Percentiles rank a stretch among this genome's conserved stretches.
Conservation (phyloP, 768 basidiomycete species). For the Mycena indigotica region DNA sequence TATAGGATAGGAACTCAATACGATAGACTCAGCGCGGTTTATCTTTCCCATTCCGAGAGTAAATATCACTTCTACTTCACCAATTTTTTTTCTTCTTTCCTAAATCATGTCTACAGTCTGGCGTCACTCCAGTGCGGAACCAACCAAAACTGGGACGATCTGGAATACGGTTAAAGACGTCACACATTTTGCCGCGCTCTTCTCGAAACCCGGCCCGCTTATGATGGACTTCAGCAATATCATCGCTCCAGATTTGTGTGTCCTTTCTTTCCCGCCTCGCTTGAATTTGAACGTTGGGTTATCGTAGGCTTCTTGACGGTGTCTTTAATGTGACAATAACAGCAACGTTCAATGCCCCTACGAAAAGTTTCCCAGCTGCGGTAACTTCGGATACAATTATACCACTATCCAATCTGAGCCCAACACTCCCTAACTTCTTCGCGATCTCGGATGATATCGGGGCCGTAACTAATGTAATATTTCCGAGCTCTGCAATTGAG, state of each 20-base stretch:
- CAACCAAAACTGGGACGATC: slow-evolving; percentile 57
- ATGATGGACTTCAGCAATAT: slow-evolving; percentile 65
- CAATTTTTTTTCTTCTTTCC: neutral
- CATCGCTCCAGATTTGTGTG: slow-evolving; percentile 42
- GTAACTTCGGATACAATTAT: slow-evolving; percentile 54
- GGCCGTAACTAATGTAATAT: slow-evolving; percentile 44
- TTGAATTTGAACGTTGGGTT: neutral
- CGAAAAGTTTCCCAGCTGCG: slow-evolving; percentile 45
- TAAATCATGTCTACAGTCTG: slow-evolving; percentile 45
- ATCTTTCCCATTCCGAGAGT: slow-evolving; percentile 63
- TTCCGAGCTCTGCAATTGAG: slow-evolving; percentile 55
- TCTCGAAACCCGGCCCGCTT: slow-evolving; percentile 53
- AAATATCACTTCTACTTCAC: slow-evolving; percentile 16
- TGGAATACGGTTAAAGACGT: slow-evolving; percentile 70
- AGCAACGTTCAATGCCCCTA: slow-evolving; percentile 62
- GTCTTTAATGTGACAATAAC: slow-evolving; percentile 43
- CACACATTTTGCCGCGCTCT: slow-evolving; percentile 59
- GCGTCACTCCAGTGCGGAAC: slow-evolving; percentile 69
- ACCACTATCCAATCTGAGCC: slow-evolving; percentile 56
- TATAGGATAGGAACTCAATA: slow-evolving; percentile 55
- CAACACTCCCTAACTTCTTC: slow-evolving; percentile 47
- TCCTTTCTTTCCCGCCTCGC: slow-evolving; percentile 21
- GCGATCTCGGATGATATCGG: slow-evolving; percentile 29
- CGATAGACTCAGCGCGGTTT: slow-evolving; percentile 55
- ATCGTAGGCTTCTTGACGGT: slow-evolving; percentile 29